Percentiles rank a stretch among this genome's conserved stretches.
These are phyloP conservation scores for Fraxinus anomala DNA, from an alignment of 257 asterid genomes.

Conservation along the genomic window DNA sequence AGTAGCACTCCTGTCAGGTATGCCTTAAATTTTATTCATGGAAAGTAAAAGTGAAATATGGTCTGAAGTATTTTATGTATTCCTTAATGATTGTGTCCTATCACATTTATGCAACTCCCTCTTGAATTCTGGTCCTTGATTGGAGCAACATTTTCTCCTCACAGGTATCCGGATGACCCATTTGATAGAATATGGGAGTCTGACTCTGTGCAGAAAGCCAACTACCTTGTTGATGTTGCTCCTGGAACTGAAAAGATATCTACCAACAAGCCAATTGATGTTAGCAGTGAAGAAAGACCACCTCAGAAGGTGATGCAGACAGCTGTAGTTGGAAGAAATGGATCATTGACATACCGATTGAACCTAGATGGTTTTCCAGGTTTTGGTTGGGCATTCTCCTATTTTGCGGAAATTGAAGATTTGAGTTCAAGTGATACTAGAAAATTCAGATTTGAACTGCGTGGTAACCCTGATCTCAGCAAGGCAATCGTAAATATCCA, in stretches of 20 bases:
- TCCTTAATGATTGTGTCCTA: no score
- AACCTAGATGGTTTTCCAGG: conserved; percentile 94
- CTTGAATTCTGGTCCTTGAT: conserved; percentile 6
- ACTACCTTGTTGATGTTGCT: conserved; percentile 94
- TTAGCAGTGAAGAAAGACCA: conserved; percentile 60
- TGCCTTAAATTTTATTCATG: conserved; percentile 8
- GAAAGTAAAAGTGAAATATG: background rate
- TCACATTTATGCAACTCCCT: background rate
- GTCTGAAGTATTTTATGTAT: background rate
- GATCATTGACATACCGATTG: conserved; percentile 83
- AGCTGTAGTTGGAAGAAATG: conserved; percentile 97
- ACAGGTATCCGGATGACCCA: conserved; percentile 95
- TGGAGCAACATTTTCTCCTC: conserved; percentile 5
- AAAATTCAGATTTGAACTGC: conserved; percentile 76
- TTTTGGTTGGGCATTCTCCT: conserved; percentile 90
- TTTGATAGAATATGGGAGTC: conserved; percentile 94
- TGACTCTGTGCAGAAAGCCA: conserved; percentile 76
- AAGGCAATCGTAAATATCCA: conserved; percentile 79
- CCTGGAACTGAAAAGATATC: conserved; percentile 87
- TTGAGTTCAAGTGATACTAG: conserved; percentile 59
- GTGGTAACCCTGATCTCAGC: conserved; percentile 73
- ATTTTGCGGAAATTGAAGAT: conserved; percentile 91
- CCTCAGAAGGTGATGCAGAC: conserved; percentile 98
- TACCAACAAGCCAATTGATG: conserved; percentile 69
- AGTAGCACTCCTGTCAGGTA: conserved; percentile 82